Percentiles rank a stretch among this genome's conserved stretches.
These are phyloP conservation scores for Domatiomyces catenatus DNA, from an alignment of 2,329 filamentous ascomycete genomes.

Conservation along the genomic window DNA sequence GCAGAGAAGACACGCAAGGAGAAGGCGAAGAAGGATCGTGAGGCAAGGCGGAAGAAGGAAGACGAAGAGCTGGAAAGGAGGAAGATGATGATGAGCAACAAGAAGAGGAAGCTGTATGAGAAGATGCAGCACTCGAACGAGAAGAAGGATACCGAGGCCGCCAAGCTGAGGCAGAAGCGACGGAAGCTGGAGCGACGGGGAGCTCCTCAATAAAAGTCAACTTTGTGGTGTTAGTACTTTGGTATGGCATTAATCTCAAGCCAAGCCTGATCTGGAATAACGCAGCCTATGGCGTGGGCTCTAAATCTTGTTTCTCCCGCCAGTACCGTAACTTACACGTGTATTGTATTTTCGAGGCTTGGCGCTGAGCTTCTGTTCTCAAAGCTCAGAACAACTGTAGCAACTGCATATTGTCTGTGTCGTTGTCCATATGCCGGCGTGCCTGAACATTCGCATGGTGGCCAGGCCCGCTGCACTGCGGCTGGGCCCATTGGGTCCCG, in stretches of 20 bases:
- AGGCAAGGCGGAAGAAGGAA: constrained; percentile 46
- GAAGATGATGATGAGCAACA: constrained; percentile 96
- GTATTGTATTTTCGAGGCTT: background rate
- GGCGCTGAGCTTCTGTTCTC: background rate
- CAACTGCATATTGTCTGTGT: background rate
- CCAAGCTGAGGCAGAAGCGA: constrained; percentile 74
- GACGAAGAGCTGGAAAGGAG: constrained; percentile 79
- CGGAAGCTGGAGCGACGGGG: constrained; percentile 56
- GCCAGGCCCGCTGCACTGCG: constrained; percentile 15
- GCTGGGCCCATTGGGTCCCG: constrained; percentile 11
- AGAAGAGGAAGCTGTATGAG: constrained; percentile 94
- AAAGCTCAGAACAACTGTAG: background rate
- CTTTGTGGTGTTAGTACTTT: too few species aligned
- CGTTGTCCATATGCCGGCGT: background rate
- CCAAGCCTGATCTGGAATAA: too few species aligned
- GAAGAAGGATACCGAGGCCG: constrained; percentile 80
- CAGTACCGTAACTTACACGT: background rate
- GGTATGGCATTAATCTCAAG: too few species aligned
- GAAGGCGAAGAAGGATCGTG: constrained; percentile 53
- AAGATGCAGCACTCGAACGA: constrained; percentile 95
- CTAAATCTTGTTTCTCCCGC: background rate
- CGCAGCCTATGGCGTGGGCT: too few species aligned
- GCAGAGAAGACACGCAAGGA: constrained; percentile 49
- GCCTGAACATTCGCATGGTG: constrained; percentile 2
- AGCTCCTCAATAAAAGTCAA: constrained; percentile 1